A percentile compares a stretch with the other conserved stretches of the same genome.
Evolutionary conservation across 139 green algal species (phyloP).

Genomic region (Closterium sp.): DNA sequence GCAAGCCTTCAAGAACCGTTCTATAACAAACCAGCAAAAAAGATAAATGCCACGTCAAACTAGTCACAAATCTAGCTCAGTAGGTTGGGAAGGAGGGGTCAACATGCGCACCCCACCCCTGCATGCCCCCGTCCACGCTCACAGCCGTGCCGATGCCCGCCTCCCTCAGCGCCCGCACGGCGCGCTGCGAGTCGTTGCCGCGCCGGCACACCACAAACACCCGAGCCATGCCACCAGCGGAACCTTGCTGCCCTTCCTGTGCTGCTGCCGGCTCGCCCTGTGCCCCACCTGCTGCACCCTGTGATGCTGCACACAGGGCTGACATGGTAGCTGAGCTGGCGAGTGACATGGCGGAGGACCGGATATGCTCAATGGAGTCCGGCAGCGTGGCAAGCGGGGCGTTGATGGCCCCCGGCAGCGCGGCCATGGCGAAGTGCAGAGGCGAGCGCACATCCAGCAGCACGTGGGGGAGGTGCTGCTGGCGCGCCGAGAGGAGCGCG

Average conservation of each 20-base stretch:
- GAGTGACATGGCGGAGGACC: background rate
- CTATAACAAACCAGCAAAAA: no score
- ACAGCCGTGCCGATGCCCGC: slow-evolving; percentile 61
- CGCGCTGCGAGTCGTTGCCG: slow-evolving; percentile 91
- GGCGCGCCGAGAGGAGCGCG: background rate
- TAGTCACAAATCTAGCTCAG: no score
- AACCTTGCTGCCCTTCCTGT: background rate
- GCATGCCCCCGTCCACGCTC: slow-evolving; percentile 79
- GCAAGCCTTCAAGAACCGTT: no score
- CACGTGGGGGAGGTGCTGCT: slow-evolving; percentile 32
- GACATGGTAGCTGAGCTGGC: background rate
- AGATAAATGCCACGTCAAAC: no score
- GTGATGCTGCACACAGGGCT: background rate
- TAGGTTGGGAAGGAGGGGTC: slow-evolving; percentile 60
- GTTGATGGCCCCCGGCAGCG: slow-evolving; percentile 39
- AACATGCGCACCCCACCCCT: slow-evolving; percentile 70
- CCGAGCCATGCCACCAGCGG: background rate
- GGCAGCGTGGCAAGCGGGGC: slow-evolving; percentile 26
- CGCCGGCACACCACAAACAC: slow-evolving; percentile 85
- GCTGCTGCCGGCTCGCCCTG: background rate
- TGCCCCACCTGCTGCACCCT: no score
- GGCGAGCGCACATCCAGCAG: slow-evolving; percentile 47
- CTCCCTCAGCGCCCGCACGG: slow-evolving; percentile 64
- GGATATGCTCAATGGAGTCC: background rate
- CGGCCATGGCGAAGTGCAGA: slow-evolving; percentile 51